Conservation (phyloP, 805 yeast species). For the Yamadazyma tumulicola region DNA sequence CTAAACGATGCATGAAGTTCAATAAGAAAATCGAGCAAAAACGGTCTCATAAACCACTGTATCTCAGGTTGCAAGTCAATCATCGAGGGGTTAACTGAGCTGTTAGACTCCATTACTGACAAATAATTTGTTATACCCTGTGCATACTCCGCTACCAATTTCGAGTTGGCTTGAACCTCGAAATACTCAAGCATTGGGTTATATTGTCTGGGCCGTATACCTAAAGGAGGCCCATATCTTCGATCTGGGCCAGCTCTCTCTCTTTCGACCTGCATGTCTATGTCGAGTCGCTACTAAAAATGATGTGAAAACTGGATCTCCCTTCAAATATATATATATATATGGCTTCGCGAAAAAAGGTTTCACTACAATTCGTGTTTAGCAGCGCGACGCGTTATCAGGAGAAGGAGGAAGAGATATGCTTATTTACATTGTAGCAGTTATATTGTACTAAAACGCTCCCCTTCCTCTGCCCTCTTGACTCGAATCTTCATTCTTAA, state of each 20-base stretch:
- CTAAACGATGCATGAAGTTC: constrained; percentile 42
- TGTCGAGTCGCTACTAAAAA: not conserved
- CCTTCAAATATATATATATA: not conserved
- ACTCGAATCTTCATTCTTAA: constrained; percentile 61
- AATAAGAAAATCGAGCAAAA: constrained; percentile 40
- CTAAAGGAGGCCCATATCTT: constrained; percentile 22
- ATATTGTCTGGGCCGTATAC: constrained; percentile 31
- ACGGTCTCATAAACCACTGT: constrained; percentile 49
- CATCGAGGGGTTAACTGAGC: constrained; percentile 49
- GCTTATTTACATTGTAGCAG: constrained; percentile 1
- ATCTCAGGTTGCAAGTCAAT: constrained; percentile 45
- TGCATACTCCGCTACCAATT: constrained; percentile 41
- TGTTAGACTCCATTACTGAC: constrained; percentile 36
- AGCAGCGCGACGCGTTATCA: constrained; percentile 4
- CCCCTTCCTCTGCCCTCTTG: constrained; percentile 43
- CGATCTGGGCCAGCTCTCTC: not conserved
- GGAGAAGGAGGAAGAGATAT: not conserved
- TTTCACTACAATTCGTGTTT: constrained; percentile 3
- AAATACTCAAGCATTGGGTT: constrained; percentile 43
- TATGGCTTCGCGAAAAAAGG: constrained; percentile 2
- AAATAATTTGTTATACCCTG: constrained; percentile 35
- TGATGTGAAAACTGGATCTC: not conserved
- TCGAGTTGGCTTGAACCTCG: constrained; percentile 23
- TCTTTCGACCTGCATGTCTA: not conserved
- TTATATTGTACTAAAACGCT: constrained; percentile 30